Percentiles rank a stretch among this genome's conserved stretches.
Conservation (phyloP, 768 basidiomycete genomes). For the Hygrophorus russula region DNA sequence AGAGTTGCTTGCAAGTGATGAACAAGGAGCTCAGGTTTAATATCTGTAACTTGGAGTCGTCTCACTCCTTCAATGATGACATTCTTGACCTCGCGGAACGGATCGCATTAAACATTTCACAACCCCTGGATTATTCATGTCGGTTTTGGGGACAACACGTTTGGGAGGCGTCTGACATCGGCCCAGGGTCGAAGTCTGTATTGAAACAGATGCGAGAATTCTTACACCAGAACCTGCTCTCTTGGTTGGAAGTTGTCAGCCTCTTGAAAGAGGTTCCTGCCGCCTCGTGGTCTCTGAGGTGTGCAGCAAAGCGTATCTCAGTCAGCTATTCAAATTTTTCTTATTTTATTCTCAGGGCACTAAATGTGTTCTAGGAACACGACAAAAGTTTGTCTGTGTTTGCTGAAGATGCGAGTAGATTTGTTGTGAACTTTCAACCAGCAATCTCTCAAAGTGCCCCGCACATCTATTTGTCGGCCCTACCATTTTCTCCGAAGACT, state of each 20-base stretch:
- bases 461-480: too few relatives aligned
- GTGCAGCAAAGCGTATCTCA: too few relatives aligned
- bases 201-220: conserved; percentile 15
- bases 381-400: conserved; percentile 6
- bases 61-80: conserved; percentile 2
- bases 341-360: too few relatives aligned
- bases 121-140: too few relatives aligned
- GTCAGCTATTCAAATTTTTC: too few relatives aligned
- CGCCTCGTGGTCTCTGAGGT: conserved; percentile 1
- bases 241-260: conserved; percentile 7
- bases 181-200: background rate
- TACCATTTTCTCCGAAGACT: too few relatives aligned
- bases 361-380: conserved; percentile 6
- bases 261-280: conserved; percentile 1
- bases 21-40: conserved; percentile 22
- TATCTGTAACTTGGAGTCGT: conserved; percentile 24
- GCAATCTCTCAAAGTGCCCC: conserved; percentile 18
- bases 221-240: conserved; percentile 4
- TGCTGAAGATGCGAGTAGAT: conserved; percentile 3
- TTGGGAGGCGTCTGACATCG: too few relatives aligned
- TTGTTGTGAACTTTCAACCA: conserved; percentile 12
- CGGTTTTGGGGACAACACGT: too few relatives aligned
- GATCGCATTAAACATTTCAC: too few relatives aligned
- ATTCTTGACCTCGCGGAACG: too few relatives aligned
- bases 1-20: conserved; percentile 18